Base-by-base conservation (phyloP, 208 protist species). In the Angomonas ambiguus region DNA sequence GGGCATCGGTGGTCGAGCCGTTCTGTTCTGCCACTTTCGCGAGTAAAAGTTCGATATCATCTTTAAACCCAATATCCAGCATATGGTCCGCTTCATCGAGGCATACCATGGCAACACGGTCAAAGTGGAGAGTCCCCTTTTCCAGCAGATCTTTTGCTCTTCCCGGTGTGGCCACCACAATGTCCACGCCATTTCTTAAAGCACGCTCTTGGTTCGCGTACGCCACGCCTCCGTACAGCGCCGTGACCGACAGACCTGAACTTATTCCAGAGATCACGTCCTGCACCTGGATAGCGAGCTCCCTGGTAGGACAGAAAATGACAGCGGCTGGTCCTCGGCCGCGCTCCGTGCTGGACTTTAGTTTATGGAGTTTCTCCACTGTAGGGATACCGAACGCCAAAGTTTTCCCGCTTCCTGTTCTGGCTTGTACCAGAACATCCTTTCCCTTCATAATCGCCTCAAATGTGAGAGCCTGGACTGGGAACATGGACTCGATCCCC, bases 31-130 rank as follows among this genome's bases (percentile, higher is more conserved):
- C 94, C 28, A 99, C 82, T 61, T 87, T 85, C 24, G 81, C 72
- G 1, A 99, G 65, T 55, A 99, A 97, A 31, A 93, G 67, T 70
- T 99, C 95, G 63, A 99, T 80, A 48, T 96, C 91, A 42, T 98
- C 87, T 61, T 88, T 86, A 69, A 99, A 99, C 38, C 98, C 98
- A 71, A 99, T 94, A 76, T 99, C 98, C 13, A 99, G 83, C 79
- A 99, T 98, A 57, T 97, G 83, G 74, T 99, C 98, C 4, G 98
- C 98, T 82, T 99, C 98, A 80, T 99, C 98, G 1, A 99, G 85
- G 53, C 98, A 97, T 32, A 98, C 89, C 55, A 98, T 92, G 56
- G 83, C 80, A 10, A 96, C 74, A 51, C 82, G 82, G 56, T 91
- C 83, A 69, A 99, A 91, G 75, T 93, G 93, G 10, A 85, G 65